Conservation (phyloP, 2,329 filamentous ascomycete genomes). For the Davidsoniella virescens region DNA sequence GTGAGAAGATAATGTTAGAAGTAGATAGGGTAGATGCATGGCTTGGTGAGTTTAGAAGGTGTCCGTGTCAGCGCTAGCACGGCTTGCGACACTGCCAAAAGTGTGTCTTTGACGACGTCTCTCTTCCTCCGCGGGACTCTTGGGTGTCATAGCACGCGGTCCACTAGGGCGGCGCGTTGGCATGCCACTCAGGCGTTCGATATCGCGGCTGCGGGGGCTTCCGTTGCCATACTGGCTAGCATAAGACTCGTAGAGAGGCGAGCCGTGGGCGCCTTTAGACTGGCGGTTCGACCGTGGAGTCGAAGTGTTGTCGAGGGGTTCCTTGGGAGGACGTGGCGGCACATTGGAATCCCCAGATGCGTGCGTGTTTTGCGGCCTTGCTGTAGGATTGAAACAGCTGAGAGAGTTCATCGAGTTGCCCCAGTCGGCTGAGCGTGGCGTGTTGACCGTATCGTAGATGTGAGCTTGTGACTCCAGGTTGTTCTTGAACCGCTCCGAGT, state of each 20-base stretch:
- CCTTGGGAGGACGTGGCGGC: constrained; percentile 46
- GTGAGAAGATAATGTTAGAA: neutral
- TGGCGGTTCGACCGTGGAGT: constrained; percentile 19
- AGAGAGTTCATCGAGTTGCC: constrained; percentile 44
- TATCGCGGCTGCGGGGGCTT: constrained; percentile 40
- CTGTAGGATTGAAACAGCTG: constrained; percentile 31
- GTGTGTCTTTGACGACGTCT: constrained; percentile 42
- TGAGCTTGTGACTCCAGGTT: constrained; percentile 58
- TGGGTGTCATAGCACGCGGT: constrained; percentile 45
- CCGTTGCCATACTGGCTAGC: constrained; percentile 36
- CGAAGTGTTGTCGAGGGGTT: constrained; percentile 31
- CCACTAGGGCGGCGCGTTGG: constrained; percentile 40
- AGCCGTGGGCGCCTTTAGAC: neutral
- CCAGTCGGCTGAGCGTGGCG: constrained; percentile 46
- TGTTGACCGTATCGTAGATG: constrained; percentile 45
- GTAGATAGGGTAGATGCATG: neutral
- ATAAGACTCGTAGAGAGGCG: constrained; percentile 17
- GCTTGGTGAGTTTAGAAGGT: constrained; percentile 27
- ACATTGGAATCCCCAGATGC: constrained; percentile 24
- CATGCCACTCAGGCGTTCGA: constrained; percentile 35
- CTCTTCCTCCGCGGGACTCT: constrained; percentile 32
- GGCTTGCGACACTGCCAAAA: constrained; percentile 33
- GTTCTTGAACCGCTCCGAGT: constrained; percentile 57
- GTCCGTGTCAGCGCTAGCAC: constrained; percentile 29
- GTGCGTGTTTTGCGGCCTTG: constrained; percentile 30